Conservation (phyloP, 2,329 filamentous ascomycete species). For the Lasiodiplodia hormozganensis region DNA sequence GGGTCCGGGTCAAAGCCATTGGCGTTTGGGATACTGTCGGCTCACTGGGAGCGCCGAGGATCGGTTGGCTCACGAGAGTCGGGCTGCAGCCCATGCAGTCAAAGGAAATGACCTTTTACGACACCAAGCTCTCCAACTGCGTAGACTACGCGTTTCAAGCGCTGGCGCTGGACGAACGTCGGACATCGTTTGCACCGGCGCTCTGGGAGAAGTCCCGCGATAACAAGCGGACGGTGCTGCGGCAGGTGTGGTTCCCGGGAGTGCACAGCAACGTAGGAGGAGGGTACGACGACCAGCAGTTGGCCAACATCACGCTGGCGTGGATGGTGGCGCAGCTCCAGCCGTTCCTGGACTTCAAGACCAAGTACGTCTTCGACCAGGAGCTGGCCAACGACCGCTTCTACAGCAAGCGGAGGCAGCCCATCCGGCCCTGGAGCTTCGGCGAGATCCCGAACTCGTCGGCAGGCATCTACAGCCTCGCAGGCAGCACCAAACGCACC, state of each 20-base stretch:
- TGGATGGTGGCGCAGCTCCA: slow-evolving; percentile 64
- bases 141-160: slow-evolving; percentile 67
- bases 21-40: slow-evolving; percentile 63
- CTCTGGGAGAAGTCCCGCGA: slow-evolving; percentile 58
- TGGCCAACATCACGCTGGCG: slow-evolving; percentile 60
- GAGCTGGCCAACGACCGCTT: slow-evolving; percentile 17
- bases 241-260: slow-evolving; percentile 57
- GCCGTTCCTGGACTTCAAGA: slow-evolving; percentile 56
- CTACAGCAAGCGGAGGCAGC: slow-evolving; percentile 36
- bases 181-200: slow-evolving; percentile 62
- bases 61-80: slow-evolving; percentile 48
- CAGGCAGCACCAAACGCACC: slow-evolving; percentile 53
- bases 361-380: slow-evolving; percentile 56
- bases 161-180: slow-evolving; percentile 65
- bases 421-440: slow-evolving; percentile 55
- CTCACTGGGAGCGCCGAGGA: slow-evolving; percentile 53
- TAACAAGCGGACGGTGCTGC: slow-evolving; percentile 40
- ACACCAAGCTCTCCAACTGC: slow-evolving; percentile 52
- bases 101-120: slow-evolving; percentile 54
- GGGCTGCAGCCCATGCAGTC: slow-evolving; percentile 45
- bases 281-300: slow-evolving; percentile 56
- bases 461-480: slow-evolving; percentile 55
- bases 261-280: slow-evolving; percentile 58
- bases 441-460: slow-evolving; percentile 53
- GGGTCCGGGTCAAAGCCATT: slow-evolving; percentile 56